A percentile compares a stretch with the other conserved stretches of the same genome.
Conservation (phyloP, 495 filamentous ascomycete genomes). For the Annulohypoxylon bovei region DNA sequence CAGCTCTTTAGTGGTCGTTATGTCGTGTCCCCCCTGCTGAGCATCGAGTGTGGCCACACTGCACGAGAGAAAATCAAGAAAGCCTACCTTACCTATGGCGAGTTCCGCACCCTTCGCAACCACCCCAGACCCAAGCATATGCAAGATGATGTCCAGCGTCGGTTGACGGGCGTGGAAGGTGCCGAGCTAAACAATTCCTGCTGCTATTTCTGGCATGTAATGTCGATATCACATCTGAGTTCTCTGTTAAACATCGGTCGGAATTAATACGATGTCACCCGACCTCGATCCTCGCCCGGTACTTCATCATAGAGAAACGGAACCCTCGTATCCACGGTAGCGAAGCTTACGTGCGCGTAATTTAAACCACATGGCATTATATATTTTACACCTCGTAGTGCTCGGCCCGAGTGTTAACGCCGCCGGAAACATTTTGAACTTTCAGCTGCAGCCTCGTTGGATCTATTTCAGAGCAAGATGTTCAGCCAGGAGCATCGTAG, state of each 20-base stretch:
- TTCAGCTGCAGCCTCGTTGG: conserved; percentile 1
- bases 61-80: not conserved
- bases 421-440: not conserved
- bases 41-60: not conserved
- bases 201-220: conserved; percentile 10
- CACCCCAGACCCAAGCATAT: not conserved
- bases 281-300: not conserved
- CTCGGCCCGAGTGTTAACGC: not conserved
- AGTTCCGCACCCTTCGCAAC: not conserved
- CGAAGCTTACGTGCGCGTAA: conserved; percentile 4
- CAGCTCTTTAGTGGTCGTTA: not conserved
- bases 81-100: not conserved
- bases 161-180: conserved; percentile 5
- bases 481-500: not conserved
- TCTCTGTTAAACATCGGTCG: conserved; percentile 1
- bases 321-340: not conserved
- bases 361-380: conserved; percentile 4
- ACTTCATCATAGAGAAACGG: conserved; percentile 1
- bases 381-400: not conserved
- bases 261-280: not conserved
- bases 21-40: not conserved
- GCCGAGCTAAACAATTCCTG: not conserved
- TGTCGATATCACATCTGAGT: not conserved
- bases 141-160: not conserved
- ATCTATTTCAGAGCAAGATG: not conserved